Conservation (phyloP, 192 early-diverging fungal species). For the Coemansia sp. region DNA sequence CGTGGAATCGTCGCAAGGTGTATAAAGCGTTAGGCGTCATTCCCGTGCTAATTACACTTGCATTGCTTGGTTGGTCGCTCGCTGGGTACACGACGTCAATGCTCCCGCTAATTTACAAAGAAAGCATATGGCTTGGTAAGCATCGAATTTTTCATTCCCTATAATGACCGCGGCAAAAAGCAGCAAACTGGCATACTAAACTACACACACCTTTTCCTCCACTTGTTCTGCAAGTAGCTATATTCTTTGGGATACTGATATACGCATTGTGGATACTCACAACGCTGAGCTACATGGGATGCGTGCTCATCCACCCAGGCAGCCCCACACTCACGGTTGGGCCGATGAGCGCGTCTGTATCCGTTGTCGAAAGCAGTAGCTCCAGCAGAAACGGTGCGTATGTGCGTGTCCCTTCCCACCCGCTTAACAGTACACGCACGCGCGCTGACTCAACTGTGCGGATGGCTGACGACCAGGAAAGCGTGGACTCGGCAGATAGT, state of each 20-base stretch:
- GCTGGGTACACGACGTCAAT: slow-evolving; percentile 14
- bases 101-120: slow-evolving; percentile 22
- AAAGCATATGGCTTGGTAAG: slow-evolving; percentile 7
- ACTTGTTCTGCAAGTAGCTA: background rate
- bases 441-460: slow-evolving; percentile 3
- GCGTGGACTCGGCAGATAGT: slow-evolving; percentile 10
- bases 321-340: background rate
- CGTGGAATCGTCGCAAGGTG: slow-evolving; percentile 41
- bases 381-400: slow-evolving; percentile 14
- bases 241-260: slow-evolving; percentile 1
- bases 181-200: background rate
- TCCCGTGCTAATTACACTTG: slow-evolving; percentile 41
- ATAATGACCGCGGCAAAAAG: background rate
- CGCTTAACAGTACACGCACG: background rate
- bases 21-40: slow-evolving; percentile 38
- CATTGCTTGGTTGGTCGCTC: slow-evolving; percentile 47
- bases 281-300: slow-evolving; percentile 37
- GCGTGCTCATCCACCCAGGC: slow-evolving; percentile 38
- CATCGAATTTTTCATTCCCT: background rate
- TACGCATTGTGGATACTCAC: slow-evolving; percentile 13
- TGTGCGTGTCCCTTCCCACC: slow-evolving; percentile 1
- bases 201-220: background rate
- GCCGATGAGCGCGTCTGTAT: background rate
- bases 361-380: slow-evolving; percentile 11
- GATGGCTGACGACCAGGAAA: slow-evolving; percentile 4